Evolutionary conservation across 2,329 filamentous ascomycete species (phyloP).

Genomic region (Coniochaeta hoffmannii): DNA sequence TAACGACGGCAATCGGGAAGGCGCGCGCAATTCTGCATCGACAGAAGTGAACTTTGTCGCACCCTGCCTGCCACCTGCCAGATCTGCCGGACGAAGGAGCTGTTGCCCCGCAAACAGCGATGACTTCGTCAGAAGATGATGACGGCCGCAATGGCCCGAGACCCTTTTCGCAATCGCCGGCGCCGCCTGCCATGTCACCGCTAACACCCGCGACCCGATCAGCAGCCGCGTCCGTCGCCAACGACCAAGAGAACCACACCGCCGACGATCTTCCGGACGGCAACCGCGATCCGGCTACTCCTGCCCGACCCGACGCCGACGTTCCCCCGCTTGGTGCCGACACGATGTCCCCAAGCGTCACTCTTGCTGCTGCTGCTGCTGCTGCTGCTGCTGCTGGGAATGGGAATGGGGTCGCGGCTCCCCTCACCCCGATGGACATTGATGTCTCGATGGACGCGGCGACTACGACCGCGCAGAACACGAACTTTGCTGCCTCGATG

Average conservation of each 20-base stretch:
- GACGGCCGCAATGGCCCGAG: constrained; percentile 11
- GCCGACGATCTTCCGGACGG: constrained; percentile 2
- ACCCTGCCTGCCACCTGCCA: background rate
- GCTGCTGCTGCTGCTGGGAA: no score
- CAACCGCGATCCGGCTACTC: background rate
- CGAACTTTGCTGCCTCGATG: constrained; percentile 5
- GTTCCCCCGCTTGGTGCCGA: background rate
- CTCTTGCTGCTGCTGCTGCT: background rate
- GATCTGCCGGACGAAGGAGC: constrained; percentile 44
- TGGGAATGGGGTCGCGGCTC: background rate
- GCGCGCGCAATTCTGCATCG: background rate
- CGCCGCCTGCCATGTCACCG: constrained; percentile 18
- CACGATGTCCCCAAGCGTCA: background rate
- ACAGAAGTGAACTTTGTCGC: background rate
- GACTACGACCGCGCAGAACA: background rate
- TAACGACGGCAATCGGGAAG: background rate
- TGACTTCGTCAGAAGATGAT: constrained; percentile 45
- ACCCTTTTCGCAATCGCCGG: constrained; percentile 11
- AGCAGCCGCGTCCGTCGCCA: constrained; percentile 10
- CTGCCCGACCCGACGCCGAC: background rate
- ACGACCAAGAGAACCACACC: constrained; percentile 11
- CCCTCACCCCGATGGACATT: constrained; percentile 4
- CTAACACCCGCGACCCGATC: constrained; percentile 12
- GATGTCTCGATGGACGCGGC: background rate
- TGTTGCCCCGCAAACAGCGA: constrained; percentile 44